These are phyloP conservation scores for Endotrypanum monterogeii DNA, from an alignment of 208 protist genomes.

Conservation along the genomic window DNA sequence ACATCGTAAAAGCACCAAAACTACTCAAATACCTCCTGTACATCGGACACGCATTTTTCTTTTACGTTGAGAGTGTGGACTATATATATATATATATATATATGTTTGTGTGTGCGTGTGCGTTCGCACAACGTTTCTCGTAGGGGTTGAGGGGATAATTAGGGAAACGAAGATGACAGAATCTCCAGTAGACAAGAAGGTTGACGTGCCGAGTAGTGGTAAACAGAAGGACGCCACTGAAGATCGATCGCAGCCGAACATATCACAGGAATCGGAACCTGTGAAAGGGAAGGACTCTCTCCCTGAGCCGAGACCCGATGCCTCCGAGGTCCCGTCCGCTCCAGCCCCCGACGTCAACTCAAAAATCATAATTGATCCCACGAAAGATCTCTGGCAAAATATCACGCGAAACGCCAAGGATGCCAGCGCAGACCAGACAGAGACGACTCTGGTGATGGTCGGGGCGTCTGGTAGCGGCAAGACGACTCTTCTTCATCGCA, in stretches of 20 bases:
- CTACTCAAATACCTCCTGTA: background rate
- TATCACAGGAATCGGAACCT: background rate
- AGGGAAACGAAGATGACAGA: background rate
- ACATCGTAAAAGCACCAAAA: no score
- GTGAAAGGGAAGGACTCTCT: background rate
- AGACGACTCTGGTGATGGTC: slow-evolving; percentile 76
- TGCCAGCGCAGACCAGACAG: slow-evolving; percentile 49
- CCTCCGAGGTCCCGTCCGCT: slow-evolving; percentile 11
- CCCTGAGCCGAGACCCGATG: background rate
- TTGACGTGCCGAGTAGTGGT: background rate
- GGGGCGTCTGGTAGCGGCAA: slow-evolving; percentile 78
- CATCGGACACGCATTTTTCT: no score
- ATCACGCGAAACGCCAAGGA: slow-evolving; percentile 83
- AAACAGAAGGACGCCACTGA: background rate
- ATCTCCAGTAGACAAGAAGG: background rate
- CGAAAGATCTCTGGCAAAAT: slow-evolving; percentile 90
- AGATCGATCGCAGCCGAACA: background rate
- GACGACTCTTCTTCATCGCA: slow-evolving; percentile 75
- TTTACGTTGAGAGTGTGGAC: background rate
- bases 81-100: background rate
- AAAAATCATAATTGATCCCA: slow-evolving; percentile 67
- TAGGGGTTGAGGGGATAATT: background rate
- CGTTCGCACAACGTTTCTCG: background rate
- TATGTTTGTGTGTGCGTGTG: background rate
- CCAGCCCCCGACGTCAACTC: slow-evolving; percentile 18